These are phyloP conservation scores for Colletotrichum sp. DNA, from an alignment of 2,329 filamentous ascomycete genomes.

Conservation along the genomic window DNA sequence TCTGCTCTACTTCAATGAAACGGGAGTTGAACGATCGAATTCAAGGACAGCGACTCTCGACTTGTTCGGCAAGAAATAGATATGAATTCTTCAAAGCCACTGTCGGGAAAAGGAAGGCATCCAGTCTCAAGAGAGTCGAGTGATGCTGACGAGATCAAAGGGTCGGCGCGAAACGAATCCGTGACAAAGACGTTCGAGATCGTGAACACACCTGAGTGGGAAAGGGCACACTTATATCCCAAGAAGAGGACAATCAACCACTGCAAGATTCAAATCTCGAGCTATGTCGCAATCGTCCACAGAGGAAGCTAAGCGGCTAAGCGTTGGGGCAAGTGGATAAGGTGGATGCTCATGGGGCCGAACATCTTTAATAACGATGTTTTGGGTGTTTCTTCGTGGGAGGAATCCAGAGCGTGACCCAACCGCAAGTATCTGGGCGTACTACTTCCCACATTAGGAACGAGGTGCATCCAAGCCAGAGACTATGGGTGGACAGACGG, in stretches of 20 bases:
- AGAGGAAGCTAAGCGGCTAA: constrained; percentile 7
- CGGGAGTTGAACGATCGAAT: background rate
- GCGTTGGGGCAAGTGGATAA: constrained; percentile 18
- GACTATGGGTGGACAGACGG: constrained; percentile 3
- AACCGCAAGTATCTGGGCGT: constrained; percentile 9
- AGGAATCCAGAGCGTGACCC: constrained; percentile 16
- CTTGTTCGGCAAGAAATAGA: background rate
- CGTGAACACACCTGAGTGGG: background rate
- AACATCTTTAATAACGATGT: constrained; percentile 13
- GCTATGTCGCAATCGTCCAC: constrained; percentile 19
- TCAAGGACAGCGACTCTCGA: background rate
- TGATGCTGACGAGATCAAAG: background rate
- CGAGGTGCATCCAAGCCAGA: constrained; percentile 11
- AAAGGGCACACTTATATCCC: background rate
- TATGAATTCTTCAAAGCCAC: background rate
- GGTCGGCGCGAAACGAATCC: background rate
- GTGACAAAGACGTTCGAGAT: background rate
- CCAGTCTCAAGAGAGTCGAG: background rate
- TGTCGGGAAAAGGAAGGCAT: background rate
- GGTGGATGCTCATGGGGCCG: constrained; percentile 8
- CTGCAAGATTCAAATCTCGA: background rate
- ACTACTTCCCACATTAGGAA: constrained; percentile 17
- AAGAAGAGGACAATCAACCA: background rate
- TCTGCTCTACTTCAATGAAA: background rate
- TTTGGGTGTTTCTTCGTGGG: background rate